phyloP scores from a whole-genome alignment of 2,329 filamentous ascomycete genomes.

The Zymoseptoria pseudotritici region DNA sequence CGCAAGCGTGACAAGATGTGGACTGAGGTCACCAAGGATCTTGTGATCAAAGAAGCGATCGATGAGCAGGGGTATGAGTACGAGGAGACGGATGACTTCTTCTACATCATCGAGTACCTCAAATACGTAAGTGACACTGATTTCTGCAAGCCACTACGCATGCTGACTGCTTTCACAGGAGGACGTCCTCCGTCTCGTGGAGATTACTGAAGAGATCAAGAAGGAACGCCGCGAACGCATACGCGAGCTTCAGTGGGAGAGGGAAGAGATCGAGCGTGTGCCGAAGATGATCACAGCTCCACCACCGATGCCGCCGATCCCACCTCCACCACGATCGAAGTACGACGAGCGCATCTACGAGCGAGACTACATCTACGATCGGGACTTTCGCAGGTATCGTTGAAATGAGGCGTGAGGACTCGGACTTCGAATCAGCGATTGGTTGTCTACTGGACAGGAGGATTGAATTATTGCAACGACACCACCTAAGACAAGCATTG shows the following conservation, averaged over 20 bases:
- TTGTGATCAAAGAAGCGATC: constrained; percentile 81
- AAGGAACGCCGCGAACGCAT: constrained; percentile 52
- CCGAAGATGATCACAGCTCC: constrained; percentile 29
- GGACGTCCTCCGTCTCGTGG: constrained; percentile 76
- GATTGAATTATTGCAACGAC: background rate
- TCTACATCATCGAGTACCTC: constrained; percentile 88
- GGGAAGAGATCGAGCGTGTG: constrained; percentile 46
- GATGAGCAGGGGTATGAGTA: constrained; percentile 77
- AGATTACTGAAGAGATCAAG: constrained; percentile 75
- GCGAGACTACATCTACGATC: constrained; percentile 60
- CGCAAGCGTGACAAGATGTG: constrained; percentile 54
- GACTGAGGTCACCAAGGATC: constrained; percentile 94
- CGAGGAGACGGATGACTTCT: constrained; percentile 83
- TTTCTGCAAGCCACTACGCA: background rate
- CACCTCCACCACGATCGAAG: constrained; percentile 35
- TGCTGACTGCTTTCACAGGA: constrained; percentile 49
- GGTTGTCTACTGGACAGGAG: background rate
- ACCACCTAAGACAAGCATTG: background rate
- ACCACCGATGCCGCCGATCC: constrained; percentile 32
- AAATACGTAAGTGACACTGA: constrained; percentile 60
- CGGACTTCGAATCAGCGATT: background rate
- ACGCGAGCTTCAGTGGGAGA: constrained; percentile 56
- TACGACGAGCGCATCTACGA: constrained; percentile 61
- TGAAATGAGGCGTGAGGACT: background rate
- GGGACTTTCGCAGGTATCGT: constrained; percentile 21